Evolutionary conservation across 345 rosid species (phyloP).

Genomic region (Turritis glabra): DNA sequence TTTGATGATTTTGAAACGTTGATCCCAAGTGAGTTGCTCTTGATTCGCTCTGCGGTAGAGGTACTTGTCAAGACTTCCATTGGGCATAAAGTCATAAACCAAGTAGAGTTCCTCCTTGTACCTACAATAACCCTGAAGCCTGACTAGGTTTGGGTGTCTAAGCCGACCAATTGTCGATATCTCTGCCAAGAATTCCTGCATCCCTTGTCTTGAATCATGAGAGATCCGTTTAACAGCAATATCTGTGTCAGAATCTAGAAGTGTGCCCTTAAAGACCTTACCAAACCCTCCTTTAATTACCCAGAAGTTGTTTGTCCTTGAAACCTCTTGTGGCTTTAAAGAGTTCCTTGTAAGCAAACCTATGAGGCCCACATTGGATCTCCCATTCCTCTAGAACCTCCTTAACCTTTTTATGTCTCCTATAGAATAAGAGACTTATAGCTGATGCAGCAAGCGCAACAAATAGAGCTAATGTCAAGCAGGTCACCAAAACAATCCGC

Average conservation of each 20-base stretch:
- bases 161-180: slow-evolving; percentile 26
- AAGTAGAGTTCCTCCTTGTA: slow-evolving; percentile 40
- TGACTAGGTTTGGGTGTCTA: slow-evolving; percentile 39
- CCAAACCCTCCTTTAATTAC: slow-evolving; percentile 33
- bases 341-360: slow-evolving; percentile 30
- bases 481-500: slow-evolving; percentile 14
- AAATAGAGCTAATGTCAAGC: slow-evolving; percentile 37
- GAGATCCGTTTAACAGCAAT: slow-evolving; percentile 20
- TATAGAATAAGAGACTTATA: neutral
- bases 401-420: slow-evolving; percentile 33
- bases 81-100: slow-evolving; percentile 51
- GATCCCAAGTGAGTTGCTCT: slow-evolving; percentile 40
- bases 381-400: slow-evolving; percentile 36
- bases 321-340: slow-evolving; percentile 27
- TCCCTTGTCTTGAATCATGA: slow-evolving; percentile 21
- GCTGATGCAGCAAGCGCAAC: slow-evolving; percentile 20
- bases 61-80: slow-evolving; percentile 51
- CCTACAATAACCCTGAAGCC: slow-evolving; percentile 46
- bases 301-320: slow-evolving; percentile 20
- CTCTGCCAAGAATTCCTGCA: slow-evolving; percentile 32
- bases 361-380: slow-evolving; percentile 24
- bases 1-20: slow-evolving; percentile 41
- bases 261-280: slow-evolving; percentile 17
- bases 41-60: slow-evolving; percentile 16
- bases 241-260: neutral